A percentile compares a stretch with the other conserved stretches of the same genome.
Conservation (phyloP, 176 grass and related monocot species). For the Juncus effusus region DNA sequence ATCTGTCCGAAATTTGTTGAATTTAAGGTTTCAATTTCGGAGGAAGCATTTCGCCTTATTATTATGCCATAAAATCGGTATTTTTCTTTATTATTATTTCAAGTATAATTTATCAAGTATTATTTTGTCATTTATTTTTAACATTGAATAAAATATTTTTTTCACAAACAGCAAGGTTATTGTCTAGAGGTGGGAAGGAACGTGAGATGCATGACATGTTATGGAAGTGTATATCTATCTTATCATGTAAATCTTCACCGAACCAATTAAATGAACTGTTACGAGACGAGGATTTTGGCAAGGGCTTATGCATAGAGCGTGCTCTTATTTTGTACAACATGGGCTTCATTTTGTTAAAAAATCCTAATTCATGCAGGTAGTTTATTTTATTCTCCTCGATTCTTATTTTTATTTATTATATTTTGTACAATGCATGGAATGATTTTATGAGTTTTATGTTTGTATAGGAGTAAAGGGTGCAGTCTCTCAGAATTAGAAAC, state of each 20-base stretch:
- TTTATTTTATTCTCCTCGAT: constrained; percentile 9
- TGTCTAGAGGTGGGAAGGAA: constrained; percentile 36
- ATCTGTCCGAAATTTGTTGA: constrained; percentile 50
- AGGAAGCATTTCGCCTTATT: constrained; percentile 36
- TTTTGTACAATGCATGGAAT: background rate
- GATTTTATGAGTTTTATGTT: constrained; percentile 9
- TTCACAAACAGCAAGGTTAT: constrained; percentile 51
- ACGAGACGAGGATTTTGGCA: constrained; percentile 36
- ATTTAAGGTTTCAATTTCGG: constrained; percentile 45
- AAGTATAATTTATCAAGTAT: background rate
- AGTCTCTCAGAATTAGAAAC: too few relatives aligned
- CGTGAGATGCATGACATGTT: constrained; percentile 73
- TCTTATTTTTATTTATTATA: constrained; percentile 8
- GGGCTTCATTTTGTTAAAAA: constrained; percentile 68
- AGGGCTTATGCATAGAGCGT: constrained; percentile 47
- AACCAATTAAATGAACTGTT: constrained; percentile 46
- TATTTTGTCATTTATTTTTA: constrained; percentile 4
- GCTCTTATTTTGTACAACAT: constrained; percentile 58
- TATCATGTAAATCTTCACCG: constrained; percentile 51
- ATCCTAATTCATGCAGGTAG: constrained; percentile 65
- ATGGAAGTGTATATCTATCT: constrained; percentile 54
- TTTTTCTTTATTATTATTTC: constrained; percentile 13
- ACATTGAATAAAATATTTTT: constrained; percentile 7
- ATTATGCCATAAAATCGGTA: constrained; percentile 82
- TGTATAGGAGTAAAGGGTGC: constrained; percentile 49